A percentile compares a stretch with the other conserved stretches of the same genome.
These are phyloP conservation scores for Rhynchosporium secalis DNA, from an alignment of 2,329 filamentous ascomycete species.

Conservation along the genomic window DNA sequence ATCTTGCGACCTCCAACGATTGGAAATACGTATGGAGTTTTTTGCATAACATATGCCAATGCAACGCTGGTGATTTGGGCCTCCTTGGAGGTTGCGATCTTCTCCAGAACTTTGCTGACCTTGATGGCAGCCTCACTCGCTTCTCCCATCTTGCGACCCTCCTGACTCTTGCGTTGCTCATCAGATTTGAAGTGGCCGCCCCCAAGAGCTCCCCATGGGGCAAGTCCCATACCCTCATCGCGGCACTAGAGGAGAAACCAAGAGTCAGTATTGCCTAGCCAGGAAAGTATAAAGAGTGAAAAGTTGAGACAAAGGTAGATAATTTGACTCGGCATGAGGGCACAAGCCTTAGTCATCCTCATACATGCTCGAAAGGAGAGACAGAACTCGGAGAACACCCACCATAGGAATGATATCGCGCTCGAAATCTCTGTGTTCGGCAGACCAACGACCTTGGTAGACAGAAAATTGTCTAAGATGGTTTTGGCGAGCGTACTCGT, in stretches of 20 bases:
- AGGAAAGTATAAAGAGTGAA: too few species aligned
- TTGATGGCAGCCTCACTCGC: constrained; percentile 51
- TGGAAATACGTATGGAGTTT: constrained; percentile 71
- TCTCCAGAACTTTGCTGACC: constrained; percentile 57
- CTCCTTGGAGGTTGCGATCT: constrained; percentile 58
- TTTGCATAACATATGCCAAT: constrained; percentile 72
- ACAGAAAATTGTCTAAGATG: constrained; percentile 70
- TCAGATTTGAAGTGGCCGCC: constrained; percentile 51
- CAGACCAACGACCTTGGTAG: constrained; percentile 67
- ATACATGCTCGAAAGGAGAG: too few species aligned
- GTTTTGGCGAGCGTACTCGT: constrained; percentile 68
- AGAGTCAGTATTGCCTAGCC: too few species aligned
- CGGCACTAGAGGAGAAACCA: constrained; percentile 33
- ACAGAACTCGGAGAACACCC: too few species aligned
- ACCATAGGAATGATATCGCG: constrained; percentile 62
- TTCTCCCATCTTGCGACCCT: constrained; percentile 36
- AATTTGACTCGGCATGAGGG: too few species aligned
- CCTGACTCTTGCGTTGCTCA: constrained; percentile 48
- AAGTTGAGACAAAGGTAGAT: too few species aligned
- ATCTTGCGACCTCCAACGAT: constrained; percentile 70
- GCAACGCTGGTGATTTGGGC: constrained; percentile 62
- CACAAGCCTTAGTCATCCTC: too few species aligned
- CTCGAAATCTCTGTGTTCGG: constrained; percentile 63
- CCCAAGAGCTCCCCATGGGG: constrained; percentile 56
- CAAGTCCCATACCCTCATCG: constrained; percentile 57